Evolutionary conservation across 208 protist genomes (phyloP).

Genomic region (Leishmania arabica): DNA sequence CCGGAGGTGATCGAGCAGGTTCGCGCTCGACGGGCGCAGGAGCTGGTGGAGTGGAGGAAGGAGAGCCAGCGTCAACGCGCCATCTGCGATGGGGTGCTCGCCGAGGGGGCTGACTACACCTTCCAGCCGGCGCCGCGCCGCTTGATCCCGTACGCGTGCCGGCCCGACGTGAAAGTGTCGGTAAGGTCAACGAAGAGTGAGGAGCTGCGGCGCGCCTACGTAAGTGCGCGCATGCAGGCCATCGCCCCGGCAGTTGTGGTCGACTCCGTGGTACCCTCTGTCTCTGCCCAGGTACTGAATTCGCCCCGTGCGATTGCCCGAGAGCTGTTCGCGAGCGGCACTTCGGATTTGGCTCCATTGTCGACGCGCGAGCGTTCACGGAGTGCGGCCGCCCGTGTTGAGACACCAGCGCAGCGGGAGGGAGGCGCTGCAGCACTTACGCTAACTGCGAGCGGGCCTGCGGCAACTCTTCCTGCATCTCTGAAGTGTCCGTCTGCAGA

Average conservation of each 20-base stretch:
- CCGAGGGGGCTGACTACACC: slow-evolving; percentile 33
- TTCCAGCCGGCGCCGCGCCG: slow-evolving; percentile 61
- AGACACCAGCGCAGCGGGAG: background rate
- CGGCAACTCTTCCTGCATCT: background rate
- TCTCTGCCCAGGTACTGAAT: background rate
- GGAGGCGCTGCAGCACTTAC: slow-evolving; percentile 7
- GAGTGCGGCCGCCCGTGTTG: background rate
- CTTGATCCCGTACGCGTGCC: slow-evolving; percentile 76
- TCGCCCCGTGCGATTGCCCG: slow-evolving; percentile 5
- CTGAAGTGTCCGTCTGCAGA: background rate
- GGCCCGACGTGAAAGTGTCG: slow-evolving; percentile 57
- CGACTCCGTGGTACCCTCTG: background rate
- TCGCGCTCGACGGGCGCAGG: slow-evolving; percentile 39
- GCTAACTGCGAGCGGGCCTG: background rate
- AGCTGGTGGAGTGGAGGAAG: slow-evolving; percentile 40
- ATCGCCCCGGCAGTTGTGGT: background rate
- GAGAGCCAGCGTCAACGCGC: slow-evolving; percentile 34
- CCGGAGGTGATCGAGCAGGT: slow-evolving; percentile 45
- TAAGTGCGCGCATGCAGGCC: slow-evolving; percentile 20
- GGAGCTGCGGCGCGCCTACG: slow-evolving; percentile 55
- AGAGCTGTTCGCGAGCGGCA: slow-evolving; percentile 15
- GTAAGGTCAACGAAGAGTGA: slow-evolving; percentile 59
- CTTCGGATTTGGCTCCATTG: background rate
- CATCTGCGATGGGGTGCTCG: slow-evolving; percentile 32
- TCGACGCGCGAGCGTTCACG: background rate